These are phyloP conservation scores for Wallacemonas rigidus DNA, from an alignment of 208 protist genomes.

Conservation along the genomic window DNA sequence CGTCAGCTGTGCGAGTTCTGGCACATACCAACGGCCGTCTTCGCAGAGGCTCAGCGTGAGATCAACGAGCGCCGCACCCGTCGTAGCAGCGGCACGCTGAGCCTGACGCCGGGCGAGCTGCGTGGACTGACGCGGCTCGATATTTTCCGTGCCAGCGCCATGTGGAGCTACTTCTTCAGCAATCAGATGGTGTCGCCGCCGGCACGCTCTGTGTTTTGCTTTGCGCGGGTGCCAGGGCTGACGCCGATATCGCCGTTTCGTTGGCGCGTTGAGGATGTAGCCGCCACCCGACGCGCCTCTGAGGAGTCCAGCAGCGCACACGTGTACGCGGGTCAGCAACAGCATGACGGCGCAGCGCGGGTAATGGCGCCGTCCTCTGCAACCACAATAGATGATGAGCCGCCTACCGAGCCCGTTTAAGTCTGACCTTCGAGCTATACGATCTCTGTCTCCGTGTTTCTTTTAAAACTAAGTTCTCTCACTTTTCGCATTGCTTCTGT, in stretches of 20 bases:
- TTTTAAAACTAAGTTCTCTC: not conserved
- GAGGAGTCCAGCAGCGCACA: constrained; percentile 5
- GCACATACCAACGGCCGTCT: constrained; percentile 55
- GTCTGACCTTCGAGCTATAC: no score
- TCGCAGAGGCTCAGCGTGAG: constrained; percentile 38
- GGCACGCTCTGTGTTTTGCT: constrained; percentile 35
- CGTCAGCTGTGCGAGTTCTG: constrained; percentile 40
- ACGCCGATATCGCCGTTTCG: not conserved
- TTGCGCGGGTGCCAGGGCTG: constrained; percentile 21
- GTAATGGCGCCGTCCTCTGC: no score
- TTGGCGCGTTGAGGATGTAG: not conserved
- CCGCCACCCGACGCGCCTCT: not conserved
- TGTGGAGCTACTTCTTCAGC: constrained; percentile 58
- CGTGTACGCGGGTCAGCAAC: no score
- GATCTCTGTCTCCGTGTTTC: no score
- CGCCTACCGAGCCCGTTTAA: not conserved
- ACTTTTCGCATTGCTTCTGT: not conserved
- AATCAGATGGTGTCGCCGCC: constrained; percentile 31
- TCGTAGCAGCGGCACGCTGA: constrained; percentile 22
- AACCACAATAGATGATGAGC: not conserved
- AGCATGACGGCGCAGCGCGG: no score
- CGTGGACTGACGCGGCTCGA: constrained; percentile 61
- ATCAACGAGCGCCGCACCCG: constrained; percentile 27
- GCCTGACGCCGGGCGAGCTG: constrained; percentile 65
- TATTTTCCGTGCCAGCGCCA: constrained; percentile 74